Base-by-base conservation (phyloP, 177 flowering plant species). In the Tripterygium wilfordii region DNA sequence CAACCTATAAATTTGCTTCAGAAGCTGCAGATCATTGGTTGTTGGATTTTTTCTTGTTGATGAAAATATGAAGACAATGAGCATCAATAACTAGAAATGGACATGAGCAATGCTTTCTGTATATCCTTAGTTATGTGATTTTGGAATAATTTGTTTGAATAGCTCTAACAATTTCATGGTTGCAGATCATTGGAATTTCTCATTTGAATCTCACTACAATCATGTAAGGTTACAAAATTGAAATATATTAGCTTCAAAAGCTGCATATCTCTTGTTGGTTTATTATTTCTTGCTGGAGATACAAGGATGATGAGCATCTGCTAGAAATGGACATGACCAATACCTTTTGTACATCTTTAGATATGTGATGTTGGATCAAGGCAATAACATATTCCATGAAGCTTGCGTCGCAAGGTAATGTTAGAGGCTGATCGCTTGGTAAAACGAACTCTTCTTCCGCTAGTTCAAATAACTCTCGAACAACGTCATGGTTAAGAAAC, bases 381-480 rank as follows among this genome's bases (percentile, higher is more conserved):
- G 47, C 35, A 7, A 65, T n/a, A 15, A 49, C 45, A 42, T 70
- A 56, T 28, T 54, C 45, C 57, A 66, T 41, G 18, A 63, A 25
- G 0, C 14, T 24, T 4, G 64, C 39, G 30, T 61, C 70, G 49
- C 67, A 61, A 0, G 65, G 70, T 41, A 71, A 40, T 9, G 30
- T 62, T 17, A 67, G 52, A 1, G 69, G 70, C 8, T 68, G 66
- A 24, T 56, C 4, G 1, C 44, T 24, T 10, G 65, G 49, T 10
- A 54, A 14, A 14, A 71, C 68, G 51, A 63, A 66, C 49, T 66
- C 69, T 6, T 60, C 68, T 23, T 66, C 72, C 16, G 78, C 60
- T 59, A 63, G 39, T 10, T 35, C 54, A 1, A 63, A 32, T 1
- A 67, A 56, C 38, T 61, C 60, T 32, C 16, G 33, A 17, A 71